phyloP scores from a whole-genome alignment of 371 early-diverging fungal genomes.

The Actinomortierella wolfii region DNA sequence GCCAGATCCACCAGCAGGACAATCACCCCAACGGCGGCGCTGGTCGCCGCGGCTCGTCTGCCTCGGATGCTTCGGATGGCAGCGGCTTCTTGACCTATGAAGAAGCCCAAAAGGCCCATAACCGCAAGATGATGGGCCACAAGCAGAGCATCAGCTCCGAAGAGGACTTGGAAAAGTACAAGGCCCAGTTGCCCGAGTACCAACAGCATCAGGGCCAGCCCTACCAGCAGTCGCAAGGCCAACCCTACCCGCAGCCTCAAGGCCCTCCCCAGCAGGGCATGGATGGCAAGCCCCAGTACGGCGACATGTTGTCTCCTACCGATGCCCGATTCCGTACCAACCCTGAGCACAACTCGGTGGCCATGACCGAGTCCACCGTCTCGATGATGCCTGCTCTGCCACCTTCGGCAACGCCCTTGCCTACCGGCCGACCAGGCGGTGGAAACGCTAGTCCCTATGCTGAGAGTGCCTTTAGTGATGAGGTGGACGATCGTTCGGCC shows the following conservation, averaged over 20 bases:
- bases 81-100: slow-evolving; percentile 22
- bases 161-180: slow-evolving; percentile 2
- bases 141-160: slow-evolving; percentile 31
- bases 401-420: slow-evolving; percentile 14
- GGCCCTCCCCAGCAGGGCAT: too few relatives aligned
- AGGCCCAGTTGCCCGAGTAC: slow-evolving; percentile 1
- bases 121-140: slow-evolving; percentile 29
- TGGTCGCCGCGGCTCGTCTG: slow-evolving; percentile 12
- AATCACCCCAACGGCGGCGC: slow-evolving; percentile 27
- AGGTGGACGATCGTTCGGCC: slow-evolving; percentile 22
- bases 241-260: slow-evolving; percentile 6
- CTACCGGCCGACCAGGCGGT: slow-evolving; percentile 7
- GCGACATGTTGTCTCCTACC: too few relatives aligned
- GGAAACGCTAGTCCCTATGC: slow-evolving; percentile 24
- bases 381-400: slow-evolving; percentile 31
- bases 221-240: background rate
- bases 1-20: slow-evolving; percentile 24
- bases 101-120: slow-evolving; percentile 32
- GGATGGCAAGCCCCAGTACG: too few relatives aligned
- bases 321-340: too few relatives aligned
- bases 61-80: slow-evolving; percentile 12
- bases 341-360: slow-evolving; percentile 19
- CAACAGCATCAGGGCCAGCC: slow-evolving; percentile 4
- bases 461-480: slow-evolving; percentile 30
- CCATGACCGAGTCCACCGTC: slow-evolving; percentile 29